These are phyloP conservation scores for Lyophyllum atratum DNA, from an alignment of 768 basidiomycete species.

Conservation along the genomic window DNA sequence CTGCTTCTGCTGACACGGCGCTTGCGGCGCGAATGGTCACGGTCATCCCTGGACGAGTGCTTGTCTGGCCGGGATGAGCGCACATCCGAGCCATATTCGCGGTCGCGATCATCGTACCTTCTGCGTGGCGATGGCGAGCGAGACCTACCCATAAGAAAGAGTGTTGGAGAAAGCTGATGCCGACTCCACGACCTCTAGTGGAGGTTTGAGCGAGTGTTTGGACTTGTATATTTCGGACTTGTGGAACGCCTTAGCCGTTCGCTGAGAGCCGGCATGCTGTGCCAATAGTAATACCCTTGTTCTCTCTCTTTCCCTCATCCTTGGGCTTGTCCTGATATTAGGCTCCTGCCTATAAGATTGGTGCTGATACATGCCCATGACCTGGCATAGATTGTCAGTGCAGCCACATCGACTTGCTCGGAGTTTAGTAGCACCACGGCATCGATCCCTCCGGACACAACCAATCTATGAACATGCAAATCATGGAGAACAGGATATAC, in stretches of 20 bases:
- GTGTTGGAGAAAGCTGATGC: neutral
- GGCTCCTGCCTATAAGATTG: neutral
- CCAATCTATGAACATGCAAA: constrained; percentile 46
- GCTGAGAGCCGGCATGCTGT: no score
- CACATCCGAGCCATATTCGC: constrained; percentile 34
- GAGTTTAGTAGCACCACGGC: constrained; percentile 24
- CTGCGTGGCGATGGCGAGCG: constrained; percentile 52
- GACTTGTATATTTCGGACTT: constrained; percentile 12
- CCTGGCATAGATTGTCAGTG: constrained; percentile 15
- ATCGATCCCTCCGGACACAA: constrained; percentile 56
- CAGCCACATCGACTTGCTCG: constrained; percentile 25
- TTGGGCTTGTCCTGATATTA: neutral
- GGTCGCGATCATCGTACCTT: constrained; percentile 39
- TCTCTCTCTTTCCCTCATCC: neutral
- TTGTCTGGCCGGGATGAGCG: constrained; percentile 36
- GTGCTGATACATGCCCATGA: constrained; percentile 10
- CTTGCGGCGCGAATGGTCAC: constrained; percentile 28
- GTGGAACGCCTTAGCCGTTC: no score
- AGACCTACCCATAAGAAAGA: constrained; percentile 45
- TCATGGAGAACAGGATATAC: constrained; percentile 30
- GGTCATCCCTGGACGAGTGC: constrained; percentile 30
- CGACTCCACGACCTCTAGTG: neutral
- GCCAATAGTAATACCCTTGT: no score
- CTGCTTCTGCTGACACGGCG: constrained; percentile 32
- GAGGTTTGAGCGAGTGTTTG: constrained; percentile 2